Evolutionary conservation across 768 basidiomycete genomes (phyloP).

Genomic region (Collybiopsis confluens): DNA sequence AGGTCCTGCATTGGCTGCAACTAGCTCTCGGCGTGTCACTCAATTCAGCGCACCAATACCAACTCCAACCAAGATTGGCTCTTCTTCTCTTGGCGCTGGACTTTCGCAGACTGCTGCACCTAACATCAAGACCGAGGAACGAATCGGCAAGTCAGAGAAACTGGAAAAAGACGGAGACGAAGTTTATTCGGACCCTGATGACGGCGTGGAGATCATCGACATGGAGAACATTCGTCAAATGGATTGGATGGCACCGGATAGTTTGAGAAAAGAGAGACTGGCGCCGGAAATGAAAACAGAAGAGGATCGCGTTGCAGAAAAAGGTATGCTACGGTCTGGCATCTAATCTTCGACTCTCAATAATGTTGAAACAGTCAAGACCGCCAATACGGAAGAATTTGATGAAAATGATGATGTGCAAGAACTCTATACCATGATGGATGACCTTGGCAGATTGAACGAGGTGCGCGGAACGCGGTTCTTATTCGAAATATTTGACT

Average conservation of each 20-base stretch:
- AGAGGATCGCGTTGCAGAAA: conserved; percentile 31
- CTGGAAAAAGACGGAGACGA: conserved; percentile 50
- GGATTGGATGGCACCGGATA: conserved; percentile 90
- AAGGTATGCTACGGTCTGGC: neutral
- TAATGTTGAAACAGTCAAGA: conserved; percentile 27
- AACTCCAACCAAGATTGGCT: conserved; percentile 42
- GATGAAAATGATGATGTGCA: conserved; percentile 77
- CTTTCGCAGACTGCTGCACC: conserved; percentile 49
- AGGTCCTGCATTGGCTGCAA: conserved; percentile 71
- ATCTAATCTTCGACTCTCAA: neutral
- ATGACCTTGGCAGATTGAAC: conserved; percentile 52
- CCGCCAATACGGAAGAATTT: conserved; percentile 60
- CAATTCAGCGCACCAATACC: conserved; percentile 50
- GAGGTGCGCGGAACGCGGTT: conserved; percentile 14
- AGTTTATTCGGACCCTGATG: conserved; percentile 81
- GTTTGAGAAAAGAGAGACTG: conserved; percentile 51
- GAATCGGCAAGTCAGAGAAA: conserved; percentile 23
- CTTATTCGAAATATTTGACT: neutral
- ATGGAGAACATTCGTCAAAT: conserved; percentile 72
- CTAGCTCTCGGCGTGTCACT: conserved; percentile 39
- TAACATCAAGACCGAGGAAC: conserved; percentile 40
- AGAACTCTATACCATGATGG: conserved; percentile 72
- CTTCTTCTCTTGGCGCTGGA: conserved; percentile 39
- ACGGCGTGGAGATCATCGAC: conserved; percentile 83
- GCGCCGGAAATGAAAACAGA: conserved; percentile 38